A percentile compares a stretch with the other conserved stretches of the same genome.
These are phyloP conservation scores for Phialophora chinensis DNA, from an alignment of 2,329 filamentous ascomycete genomes.

Conservation along the genomic window DNA sequence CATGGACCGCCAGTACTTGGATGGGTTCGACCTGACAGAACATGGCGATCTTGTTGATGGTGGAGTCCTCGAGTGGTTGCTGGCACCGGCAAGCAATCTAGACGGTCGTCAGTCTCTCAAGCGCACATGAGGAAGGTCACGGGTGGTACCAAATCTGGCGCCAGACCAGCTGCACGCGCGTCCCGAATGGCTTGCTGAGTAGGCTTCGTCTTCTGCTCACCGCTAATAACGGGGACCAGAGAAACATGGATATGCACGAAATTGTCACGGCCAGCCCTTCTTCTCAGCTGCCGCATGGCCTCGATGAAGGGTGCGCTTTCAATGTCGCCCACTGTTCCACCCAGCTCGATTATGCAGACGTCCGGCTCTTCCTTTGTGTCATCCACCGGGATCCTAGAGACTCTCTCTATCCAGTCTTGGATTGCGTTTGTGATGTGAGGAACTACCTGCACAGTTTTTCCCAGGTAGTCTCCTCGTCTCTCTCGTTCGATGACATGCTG, in stretches of 20 bases:
- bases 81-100: constrained; percentile 94
- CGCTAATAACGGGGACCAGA: constrained; percentile 76
- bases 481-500: constrained; percentile 81
- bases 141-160: constrained; percentile 68
- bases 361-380: constrained; percentile 82
- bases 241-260: constrained; percentile 90
- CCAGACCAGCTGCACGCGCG: constrained; percentile 78
- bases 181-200: constrained; percentile 89
- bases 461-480: constrained; percentile 77
- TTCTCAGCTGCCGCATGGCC: constrained; percentile 78
- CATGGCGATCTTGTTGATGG: constrained; percentile 84
- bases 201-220: constrained; percentile 94
- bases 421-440: constrained; percentile 92
- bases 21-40: constrained; percentile 85
- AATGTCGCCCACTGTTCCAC: constrained; percentile 70
- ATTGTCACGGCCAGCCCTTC: constrained; percentile 75
- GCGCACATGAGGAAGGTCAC: constrained; percentile 30
- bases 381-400: constrained; percentile 84
- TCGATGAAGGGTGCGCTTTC: constrained; percentile 88
- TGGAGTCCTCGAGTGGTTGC: constrained; percentile 71
- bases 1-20: constrained; percentile 84
- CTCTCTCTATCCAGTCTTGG: constrained; percentile 88
- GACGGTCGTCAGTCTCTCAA: constrained; percentile 25
- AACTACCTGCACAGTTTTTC: constrained; percentile 87
- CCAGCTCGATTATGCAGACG: constrained; percentile 82